A percentile compares a stretch with the other conserved stretches of the same genome.
Evolutionary conservation across 2,329 filamentous ascomycete species (phyloP).

Genomic region (Fusarium abutilonis): DNA sequence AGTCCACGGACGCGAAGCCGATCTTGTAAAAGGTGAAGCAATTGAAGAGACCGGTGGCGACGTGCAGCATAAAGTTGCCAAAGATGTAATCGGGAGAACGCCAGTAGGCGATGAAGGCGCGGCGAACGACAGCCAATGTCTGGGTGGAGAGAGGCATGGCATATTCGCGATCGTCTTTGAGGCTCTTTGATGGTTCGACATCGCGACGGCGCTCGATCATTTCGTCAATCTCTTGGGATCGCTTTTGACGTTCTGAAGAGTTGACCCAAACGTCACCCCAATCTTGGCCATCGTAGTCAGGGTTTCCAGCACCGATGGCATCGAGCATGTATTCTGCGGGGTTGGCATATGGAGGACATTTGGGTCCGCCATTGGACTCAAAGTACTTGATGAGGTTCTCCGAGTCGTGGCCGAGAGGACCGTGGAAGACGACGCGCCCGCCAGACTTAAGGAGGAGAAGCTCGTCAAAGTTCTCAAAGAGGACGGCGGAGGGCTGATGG

Average conservation of each 20-base stretch:
- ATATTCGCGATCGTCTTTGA: constrained; percentile 67
- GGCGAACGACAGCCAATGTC: constrained; percentile 62
- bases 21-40: constrained; percentile 76
- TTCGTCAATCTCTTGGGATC: constrained; percentile 61
- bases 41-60: constrained; percentile 73
- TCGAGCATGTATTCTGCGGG: constrained; percentile 67
- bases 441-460: constrained; percentile 64
- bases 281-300: constrained; percentile 67
- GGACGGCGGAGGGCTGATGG: constrained; percentile 65
- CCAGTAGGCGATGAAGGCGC: constrained; percentile 72
- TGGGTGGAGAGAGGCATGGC: constrained; percentile 68
- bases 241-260: constrained; percentile 59
- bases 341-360: constrained; percentile 60
- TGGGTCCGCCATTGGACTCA: constrained; percentile 57
- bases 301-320: constrained; percentile 69
- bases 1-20: constrained; percentile 65
- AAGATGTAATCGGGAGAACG: constrained; percentile 70
- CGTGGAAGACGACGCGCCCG: constrained; percentile 64
- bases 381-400: constrained; percentile 62
- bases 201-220: constrained; percentile 59
- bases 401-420: constrained; percentile 62
- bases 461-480: constrained; percentile 67
- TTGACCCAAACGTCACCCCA: constrained; percentile 70
- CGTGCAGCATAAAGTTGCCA: constrained; percentile 70
- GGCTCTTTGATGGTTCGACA: constrained; percentile 50